Evolutionary conservation across 225 moss, liverwort and hornwort genomes (phyloP), one percentile per base, ranked within the genome.

Genomic region (Neckera pumila): DNA sequence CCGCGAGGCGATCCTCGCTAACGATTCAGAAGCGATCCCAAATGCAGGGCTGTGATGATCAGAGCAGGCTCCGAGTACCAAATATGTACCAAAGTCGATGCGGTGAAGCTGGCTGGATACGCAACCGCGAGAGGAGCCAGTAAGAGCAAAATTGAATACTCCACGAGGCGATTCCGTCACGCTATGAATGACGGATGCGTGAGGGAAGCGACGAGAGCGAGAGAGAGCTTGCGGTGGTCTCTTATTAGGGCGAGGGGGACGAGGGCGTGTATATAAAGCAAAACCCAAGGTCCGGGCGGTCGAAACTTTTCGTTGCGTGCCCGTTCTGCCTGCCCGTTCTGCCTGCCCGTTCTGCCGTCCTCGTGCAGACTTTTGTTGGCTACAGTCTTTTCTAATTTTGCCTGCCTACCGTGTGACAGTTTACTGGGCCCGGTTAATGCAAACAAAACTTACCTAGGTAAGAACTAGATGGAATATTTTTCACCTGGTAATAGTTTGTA

Each of bases 291-390:
- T 27, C 62, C 58, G 80, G 69, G 82, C 59, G 77, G 70, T 20
- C 30, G 83, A 70, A 83, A 90, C 79, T 87, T 83, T 90, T 87
- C 90, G 17, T 36, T 17, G 38, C 70, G 65, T 90, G 87, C 90
- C 90, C 90, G 85, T 85, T 78, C 59, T 38, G 25, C n/a, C 77
- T 58, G 33, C 64, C 81, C 62, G 79, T 84, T 56, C 26, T 33
- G 34, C 22, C 76, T 45, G 19, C 43, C 74, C 54, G n/a, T n/a
- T n/a, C n/a, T n/a, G 42, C 33, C 45, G 10, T 79, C 13, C n/a
- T 11, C 16, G 22, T 42, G 75, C 82, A 73, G 82, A 82, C 82
- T 74, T 54, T 88, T 47, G 47, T 33, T 70, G 33, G 34, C 26
- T 14, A 10, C 84, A 7, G 21, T 20, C 61, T 6, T 16, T 63